phyloP scores from a whole-genome alignment of 192 early-diverging fungal genomes.

The Backusella morwellensis region DNA sequence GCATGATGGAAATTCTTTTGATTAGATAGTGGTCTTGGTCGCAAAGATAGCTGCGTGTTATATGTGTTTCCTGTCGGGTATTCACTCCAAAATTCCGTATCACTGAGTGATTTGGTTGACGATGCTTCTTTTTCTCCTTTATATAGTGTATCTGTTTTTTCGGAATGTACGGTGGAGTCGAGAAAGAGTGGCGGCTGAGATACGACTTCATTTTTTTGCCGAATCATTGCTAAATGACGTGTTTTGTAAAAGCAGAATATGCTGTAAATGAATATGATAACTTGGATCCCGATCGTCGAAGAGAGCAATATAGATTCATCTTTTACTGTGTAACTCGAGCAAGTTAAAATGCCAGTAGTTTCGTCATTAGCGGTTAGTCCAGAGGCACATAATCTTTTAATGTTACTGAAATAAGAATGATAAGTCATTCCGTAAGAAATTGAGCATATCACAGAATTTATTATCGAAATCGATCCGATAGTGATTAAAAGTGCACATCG shows the following conservation, averaged over 20 bases:
- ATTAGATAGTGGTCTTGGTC: neutral
- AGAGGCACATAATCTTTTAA: neutral
- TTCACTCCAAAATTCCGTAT: neutral
- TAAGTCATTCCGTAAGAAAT: slow-evolving; percentile 3
- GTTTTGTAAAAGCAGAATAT: neutral
- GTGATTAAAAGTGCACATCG: neutral
- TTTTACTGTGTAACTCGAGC: neutral
- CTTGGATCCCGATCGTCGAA: neutral
- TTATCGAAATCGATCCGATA: neutral
- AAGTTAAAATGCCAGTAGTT: neutral
- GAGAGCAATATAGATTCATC: neutral
- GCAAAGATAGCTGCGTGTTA: neutral
- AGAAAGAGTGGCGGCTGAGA: neutral
- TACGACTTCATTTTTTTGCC: neutral
- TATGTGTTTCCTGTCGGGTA: neutral
- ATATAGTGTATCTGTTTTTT: no score
- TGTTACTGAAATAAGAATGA: neutral
- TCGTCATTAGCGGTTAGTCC: neutral
- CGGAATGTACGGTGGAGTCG: neutral
- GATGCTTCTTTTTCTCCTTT: neutral
- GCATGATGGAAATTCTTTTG: neutral
- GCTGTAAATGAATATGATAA: neutral
- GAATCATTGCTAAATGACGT: neutral
- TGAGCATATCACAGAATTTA: neutral
- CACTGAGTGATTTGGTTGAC: neutral